Evolutionary conservation across 257 asterid genomes (phyloP).

Genomic region (Przewalskia tangutica): DNA sequence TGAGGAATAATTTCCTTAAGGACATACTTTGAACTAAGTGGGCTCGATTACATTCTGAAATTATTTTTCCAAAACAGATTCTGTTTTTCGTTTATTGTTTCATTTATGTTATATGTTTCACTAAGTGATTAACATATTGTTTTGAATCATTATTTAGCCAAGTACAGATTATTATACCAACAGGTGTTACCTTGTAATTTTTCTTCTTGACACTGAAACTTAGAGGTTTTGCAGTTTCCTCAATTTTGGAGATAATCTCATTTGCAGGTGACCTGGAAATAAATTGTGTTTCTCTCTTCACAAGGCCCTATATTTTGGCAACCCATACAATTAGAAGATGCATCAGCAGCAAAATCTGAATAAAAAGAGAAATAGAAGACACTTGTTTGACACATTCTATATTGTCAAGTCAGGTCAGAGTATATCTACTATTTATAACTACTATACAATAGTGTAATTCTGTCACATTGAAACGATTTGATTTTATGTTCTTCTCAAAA

Average conservation of each 20-base stretch:
- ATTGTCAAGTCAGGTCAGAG: not conserved
- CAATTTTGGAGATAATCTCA: slow-evolving; percentile 65
- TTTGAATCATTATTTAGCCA: no score
- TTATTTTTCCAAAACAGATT: no score
- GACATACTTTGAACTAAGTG: no score
- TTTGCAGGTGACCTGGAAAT: slow-evolving; percentile 57
- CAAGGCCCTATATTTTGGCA: slow-evolving; percentile 34
- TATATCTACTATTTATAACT: not conserved
- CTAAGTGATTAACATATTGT: no score
- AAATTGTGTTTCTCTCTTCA: slow-evolving; percentile 67
- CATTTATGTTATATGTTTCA: no score
- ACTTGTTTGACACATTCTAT: not conserved
- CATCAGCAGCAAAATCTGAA: slow-evolving; percentile 3
- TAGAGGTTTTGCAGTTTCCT: slow-evolving; percentile 74
- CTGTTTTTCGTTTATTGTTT: no score
- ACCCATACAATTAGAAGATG: slow-evolving; percentile 8
- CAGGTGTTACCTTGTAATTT: slow-evolving; percentile 64
- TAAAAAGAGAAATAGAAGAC: not conserved
- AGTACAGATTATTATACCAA: no score
- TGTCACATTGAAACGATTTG: no score
- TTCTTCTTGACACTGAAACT: slow-evolving; percentile 69
- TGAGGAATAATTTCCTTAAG: no score
- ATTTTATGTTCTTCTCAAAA: no score
- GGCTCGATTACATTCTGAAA: no score
- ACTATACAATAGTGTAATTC: not conserved